A percentile compares a stretch with the other conserved stretches of the same genome.
These are phyloP conservation scores for Phalaenopsis hybrid DNA, from an alignment of 116 monocot genomes.

Conservation along the genomic window DNA sequence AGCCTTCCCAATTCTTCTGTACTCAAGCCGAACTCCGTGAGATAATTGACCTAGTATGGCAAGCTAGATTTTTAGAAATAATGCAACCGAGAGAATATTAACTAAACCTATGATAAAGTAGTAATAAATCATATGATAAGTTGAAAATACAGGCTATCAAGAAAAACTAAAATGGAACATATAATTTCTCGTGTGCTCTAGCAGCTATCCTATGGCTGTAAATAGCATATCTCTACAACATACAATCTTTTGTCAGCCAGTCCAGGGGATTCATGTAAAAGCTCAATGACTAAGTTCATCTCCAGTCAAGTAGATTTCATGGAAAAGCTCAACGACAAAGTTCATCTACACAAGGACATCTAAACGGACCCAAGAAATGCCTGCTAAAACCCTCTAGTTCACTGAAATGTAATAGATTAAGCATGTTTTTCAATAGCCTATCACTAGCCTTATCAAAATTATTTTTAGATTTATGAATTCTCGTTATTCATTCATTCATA, in stretches of 20 bases:
- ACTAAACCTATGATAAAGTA: background rate
- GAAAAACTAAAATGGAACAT: background rate
- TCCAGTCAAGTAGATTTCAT: background rate
- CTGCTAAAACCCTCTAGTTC: background rate
- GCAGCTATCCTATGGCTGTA: background rate
- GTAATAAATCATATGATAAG: background rate
- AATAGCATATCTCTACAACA: background rate
- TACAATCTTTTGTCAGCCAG: background rate
- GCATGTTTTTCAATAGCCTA: background rate
- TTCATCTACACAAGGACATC: slow-evolving; percentile 1
- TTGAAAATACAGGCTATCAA: slow-evolving; percentile 1
- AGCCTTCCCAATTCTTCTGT: slow-evolving; percentile 58
- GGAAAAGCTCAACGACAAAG: background rate
- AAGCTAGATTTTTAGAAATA: background rate
- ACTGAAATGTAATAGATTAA: background rate
- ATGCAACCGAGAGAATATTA: background rate
- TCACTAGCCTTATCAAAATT: background rate
- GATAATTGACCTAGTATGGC: slow-evolving; percentile 65
- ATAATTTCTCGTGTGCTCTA: background rate
- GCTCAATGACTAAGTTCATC: background rate
- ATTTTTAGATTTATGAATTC: background rate
- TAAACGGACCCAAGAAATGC: background rate
- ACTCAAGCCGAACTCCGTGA: slow-evolving; percentile 73
- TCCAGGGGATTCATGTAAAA: slow-evolving; percentile 1
- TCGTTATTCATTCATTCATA: background rate